Percentiles rank a stretch among this genome's conserved stretches.
phyloP scores from a whole-genome alignment of 345 rosid genomes.

The Eucalyptus rudis region DNA sequence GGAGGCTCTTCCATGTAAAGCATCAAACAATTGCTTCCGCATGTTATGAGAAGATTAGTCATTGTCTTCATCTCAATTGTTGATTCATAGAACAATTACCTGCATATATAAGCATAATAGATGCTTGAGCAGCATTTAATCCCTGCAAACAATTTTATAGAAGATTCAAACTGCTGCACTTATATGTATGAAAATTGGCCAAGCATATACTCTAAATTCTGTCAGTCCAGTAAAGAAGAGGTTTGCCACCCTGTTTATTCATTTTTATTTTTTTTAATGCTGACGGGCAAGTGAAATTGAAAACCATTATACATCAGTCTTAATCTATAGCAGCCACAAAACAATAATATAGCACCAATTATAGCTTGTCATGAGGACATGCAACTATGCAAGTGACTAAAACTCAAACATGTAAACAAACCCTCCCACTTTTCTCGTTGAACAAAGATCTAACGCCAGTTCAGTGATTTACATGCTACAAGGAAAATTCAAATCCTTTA shows the following conservation, averaged over 20 bases:
- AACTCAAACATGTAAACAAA: background rate
- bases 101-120: background rate
- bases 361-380: background rate
- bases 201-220: background rate
- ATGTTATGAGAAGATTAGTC: background rate
- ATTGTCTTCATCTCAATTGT: background rate
- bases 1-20: background rate
- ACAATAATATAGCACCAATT: background rate
- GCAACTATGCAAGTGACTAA: background rate
- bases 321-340: background rate
- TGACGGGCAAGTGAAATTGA: background rate
- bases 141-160: background rate
- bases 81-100: background rate
- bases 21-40: background rate
- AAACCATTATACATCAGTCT: background rate
- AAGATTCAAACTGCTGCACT: background rate
- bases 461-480: background rate
- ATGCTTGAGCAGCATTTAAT: background rate
- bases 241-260: no score
- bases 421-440: background rate
- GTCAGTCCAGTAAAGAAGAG: background rate
- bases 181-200: background rate
- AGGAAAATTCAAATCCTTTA: background rate
- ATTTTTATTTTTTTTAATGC: background rate
- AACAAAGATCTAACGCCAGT: background rate